Evolutionary conservation across 306 rosid genomes (phyloP).

Genomic region (Sicyos edulis): DNA sequence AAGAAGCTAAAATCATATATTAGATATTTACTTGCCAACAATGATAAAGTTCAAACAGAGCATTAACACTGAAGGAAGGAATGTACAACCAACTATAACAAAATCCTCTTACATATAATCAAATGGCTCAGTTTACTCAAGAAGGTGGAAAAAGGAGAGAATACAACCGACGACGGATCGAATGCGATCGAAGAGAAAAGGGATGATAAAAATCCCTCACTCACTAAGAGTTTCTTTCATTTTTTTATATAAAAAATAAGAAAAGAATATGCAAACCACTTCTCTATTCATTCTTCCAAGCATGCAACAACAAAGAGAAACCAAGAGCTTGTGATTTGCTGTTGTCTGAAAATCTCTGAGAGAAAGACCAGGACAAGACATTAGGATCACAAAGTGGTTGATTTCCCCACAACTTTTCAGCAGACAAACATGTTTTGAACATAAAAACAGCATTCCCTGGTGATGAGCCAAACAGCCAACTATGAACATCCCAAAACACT

Average conservation of each 20-base stretch:
- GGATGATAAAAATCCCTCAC: slow-evolving; percentile 50
- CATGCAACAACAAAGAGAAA: slow-evolving; percentile 74
- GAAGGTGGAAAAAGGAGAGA: slow-evolving; percentile 26
- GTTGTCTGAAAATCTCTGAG: slow-evolving; percentile 78
- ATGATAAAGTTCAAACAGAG: slow-evolving; percentile 28
- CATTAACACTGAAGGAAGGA: slow-evolving; percentile 36
- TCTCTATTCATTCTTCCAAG: slow-evolving; percentile 83
- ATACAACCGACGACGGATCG: slow-evolving; percentile 39
- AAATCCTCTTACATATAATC: slow-evolving; percentile 39
- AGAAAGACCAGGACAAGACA: slow-evolving; percentile 64
- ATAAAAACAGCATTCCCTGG: slow-evolving; percentile 77
- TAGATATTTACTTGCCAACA: slow-evolving; percentile 20
- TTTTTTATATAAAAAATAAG: slow-evolving; percentile 47
- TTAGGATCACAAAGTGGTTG: slow-evolving; percentile 56
- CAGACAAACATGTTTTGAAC: slow-evolving; percentile 70
- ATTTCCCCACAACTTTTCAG: slow-evolving; percentile 62
- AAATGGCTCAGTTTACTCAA: slow-evolving; percentile 37
- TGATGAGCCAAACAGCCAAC: slow-evolving; percentile 78
- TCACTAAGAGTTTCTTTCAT: slow-evolving; percentile 26
- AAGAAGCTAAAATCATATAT: slow-evolving; percentile 13
- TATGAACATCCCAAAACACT: slow-evolving; percentile 93
- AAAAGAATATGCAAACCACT: slow-evolving; percentile 29
- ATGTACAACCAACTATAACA: slow-evolving; percentile 47
- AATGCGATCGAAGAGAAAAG: slow-evolving; percentile 38
- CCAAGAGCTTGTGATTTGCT: slow-evolving; percentile 54